phyloP scores from a whole-genome alignment of 2,329 filamentous ascomycete genomes.

The Ophiosphaerella herpotricha region DNA sequence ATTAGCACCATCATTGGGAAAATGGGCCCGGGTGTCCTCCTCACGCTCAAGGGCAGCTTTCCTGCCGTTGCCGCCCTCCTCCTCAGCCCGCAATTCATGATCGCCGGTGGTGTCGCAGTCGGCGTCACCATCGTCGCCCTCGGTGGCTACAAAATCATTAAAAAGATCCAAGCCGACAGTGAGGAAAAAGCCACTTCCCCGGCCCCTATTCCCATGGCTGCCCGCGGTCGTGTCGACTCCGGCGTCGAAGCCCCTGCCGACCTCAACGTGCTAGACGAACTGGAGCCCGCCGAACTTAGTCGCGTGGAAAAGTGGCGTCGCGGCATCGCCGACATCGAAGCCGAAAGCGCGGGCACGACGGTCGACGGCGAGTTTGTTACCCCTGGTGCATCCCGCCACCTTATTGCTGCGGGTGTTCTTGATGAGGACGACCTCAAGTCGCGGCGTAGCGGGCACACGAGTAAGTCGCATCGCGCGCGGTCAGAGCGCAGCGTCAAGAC shows the following conservation, averaged over 20 bases:
- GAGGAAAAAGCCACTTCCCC: slow-evolving; percentile 30
- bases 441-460: slow-evolving; percentile 31
- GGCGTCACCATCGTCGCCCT: slow-evolving; percentile 96
- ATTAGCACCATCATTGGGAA: slow-evolving; percentile 81
- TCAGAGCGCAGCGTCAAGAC: slow-evolving; percentile 34
- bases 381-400: slow-evolving; percentile 55
- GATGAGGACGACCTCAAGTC: slow-evolving; percentile 55
- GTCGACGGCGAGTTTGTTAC: slow-evolving; percentile 71
- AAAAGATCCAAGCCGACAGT: slow-evolving; percentile 68
- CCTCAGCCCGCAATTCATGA: slow-evolving; percentile 89
- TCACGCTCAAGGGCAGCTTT: slow-evolving; percentile 76
- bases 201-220: slow-evolving; percentile 22
- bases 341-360: slow-evolving; percentile 60
- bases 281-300: slow-evolving; percentile 61
- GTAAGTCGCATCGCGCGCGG: slow-evolving; percentile 35
- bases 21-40: slow-evolving; percentile 80
- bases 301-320: slow-evolving; percentile 67
- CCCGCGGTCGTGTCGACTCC: slow-evolving; percentile 13
- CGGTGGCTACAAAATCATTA: slow-evolving; percentile 96
- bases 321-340: slow-evolving; percentile 64
- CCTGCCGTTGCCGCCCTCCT: slow-evolving; percentile 87
- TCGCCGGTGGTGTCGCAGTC: slow-evolving; percentile 84
- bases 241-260: slow-evolving; percentile 23
- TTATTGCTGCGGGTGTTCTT: slow-evolving; percentile 52
- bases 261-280: slow-evolving; percentile 56